Evolutionary conservation across 2,329 filamentous ascomycete species (phyloP).

Genomic region (Cephalotrichum gorgonifer): DNA sequence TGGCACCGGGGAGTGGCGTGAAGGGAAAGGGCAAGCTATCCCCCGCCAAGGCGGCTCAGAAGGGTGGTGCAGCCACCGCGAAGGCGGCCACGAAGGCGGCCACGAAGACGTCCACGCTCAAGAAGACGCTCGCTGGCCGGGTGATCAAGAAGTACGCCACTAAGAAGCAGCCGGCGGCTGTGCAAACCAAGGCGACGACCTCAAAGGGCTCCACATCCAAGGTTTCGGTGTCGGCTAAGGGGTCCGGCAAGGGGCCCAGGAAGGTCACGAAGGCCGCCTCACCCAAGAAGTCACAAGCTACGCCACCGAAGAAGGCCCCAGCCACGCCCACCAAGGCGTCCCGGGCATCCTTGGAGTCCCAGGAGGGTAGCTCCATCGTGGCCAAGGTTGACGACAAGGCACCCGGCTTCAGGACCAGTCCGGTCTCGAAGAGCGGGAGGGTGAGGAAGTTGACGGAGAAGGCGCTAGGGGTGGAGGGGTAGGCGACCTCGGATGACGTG

Average conservation of each 20-base stretch:
- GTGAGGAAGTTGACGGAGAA: slow-evolving; percentile 6
- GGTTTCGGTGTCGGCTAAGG: not conserved
- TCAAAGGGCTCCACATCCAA: not conserved
- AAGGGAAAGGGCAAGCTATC: not conserved
- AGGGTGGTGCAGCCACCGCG: slow-evolving; percentile 21
- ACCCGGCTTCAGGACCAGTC: slow-evolving; percentile 1
- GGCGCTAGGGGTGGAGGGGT: not conserved
- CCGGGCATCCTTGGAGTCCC: slow-evolving; percentile 10
- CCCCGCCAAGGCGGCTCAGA: slow-evolving; percentile 9
- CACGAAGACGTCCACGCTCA: slow-evolving; percentile 12
- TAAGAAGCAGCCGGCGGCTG: not conserved
- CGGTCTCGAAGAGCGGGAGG: slow-evolving; percentile 3
- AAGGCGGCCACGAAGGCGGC: slow-evolving; percentile 13
- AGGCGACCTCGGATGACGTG: not conserved
- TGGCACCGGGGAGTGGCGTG: not conserved
- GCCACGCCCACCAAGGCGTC: not conserved
- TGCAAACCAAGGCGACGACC: slow-evolving; percentile 1
- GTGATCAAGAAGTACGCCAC: not conserved
- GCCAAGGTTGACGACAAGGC: not conserved
- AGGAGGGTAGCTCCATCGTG: not conserved
- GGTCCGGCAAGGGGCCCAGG: slow-evolving; percentile 17
- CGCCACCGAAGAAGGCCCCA: not conserved
- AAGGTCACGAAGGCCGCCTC: slow-evolving; percentile 9
- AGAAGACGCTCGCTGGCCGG: slow-evolving; percentile 13
- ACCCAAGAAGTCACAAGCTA: not conserved